phyloP scores from a whole-genome alignment of 768 basidiomycete species.

The Sporobolomyces pararoseus region DNA sequence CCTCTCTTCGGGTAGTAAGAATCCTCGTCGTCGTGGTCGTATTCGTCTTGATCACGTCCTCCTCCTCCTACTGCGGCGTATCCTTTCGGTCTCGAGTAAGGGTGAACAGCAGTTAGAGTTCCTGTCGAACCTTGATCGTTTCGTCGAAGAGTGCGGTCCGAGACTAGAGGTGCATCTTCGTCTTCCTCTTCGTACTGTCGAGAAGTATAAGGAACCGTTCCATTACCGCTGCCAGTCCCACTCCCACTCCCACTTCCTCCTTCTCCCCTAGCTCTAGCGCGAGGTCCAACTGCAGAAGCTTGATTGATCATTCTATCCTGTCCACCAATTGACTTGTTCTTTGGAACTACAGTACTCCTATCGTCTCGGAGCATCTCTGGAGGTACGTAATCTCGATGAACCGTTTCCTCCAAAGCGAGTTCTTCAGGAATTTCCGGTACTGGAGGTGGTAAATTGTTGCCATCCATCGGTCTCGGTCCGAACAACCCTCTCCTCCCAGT shows the following conservation, averaged over 20 bases:
- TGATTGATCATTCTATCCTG: conserved; percentile 5
- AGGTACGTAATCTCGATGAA: conserved; percentile 27
- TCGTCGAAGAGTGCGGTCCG: neutral
- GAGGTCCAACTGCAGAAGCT: conserved; percentile 19
- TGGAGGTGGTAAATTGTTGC: neutral
- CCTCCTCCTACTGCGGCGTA: conserved; percentile 28
- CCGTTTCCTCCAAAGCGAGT: conserved; percentile 4
- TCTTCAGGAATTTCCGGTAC: conserved; percentile 16
- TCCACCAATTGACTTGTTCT: neutral
- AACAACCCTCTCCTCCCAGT: conserved; percentile 16
- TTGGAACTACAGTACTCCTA: conserved; percentile 26
- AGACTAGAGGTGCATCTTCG: conserved; percentile 28
- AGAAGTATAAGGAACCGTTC: neutral
- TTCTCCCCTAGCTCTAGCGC: conserved; percentile 23
- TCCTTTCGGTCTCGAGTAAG: conserved; percentile 21
- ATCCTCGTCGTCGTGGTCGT: conserved; percentile 20
- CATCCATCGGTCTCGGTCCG: conserved; percentile 31
- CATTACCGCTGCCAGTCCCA: too few relatives aligned
- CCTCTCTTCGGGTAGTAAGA: conserved; percentile 20
- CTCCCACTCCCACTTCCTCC: neutral
- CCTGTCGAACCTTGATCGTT: neutral
- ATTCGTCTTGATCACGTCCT: conserved; percentile 11
- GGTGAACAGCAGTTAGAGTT: conserved; percentile 13
- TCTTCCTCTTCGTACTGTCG: conserved; percentile 13
- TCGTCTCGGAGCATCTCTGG: conserved; percentile 37